phyloP scores from a whole-genome alignment of 805 yeast genomes.

The Starmerella gropengiesseri region DNA sequence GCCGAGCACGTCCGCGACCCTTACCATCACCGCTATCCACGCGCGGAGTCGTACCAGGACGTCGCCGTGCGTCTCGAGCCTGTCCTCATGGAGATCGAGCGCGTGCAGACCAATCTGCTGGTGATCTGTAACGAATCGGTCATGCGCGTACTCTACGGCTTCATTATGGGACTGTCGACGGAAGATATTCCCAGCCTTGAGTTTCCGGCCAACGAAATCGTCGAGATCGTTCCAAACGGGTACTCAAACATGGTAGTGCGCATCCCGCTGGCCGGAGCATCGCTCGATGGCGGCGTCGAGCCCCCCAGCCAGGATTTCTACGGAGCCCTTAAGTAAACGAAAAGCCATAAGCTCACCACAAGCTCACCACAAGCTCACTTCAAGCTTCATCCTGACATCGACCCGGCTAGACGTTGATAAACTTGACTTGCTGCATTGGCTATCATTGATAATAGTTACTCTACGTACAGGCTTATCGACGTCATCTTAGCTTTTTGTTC shows the following conservation, averaged over 20 bases:
- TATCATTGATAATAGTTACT: too few species aligned
- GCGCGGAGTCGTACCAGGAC: constrained; percentile 94
- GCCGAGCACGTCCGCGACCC: constrained; percentile 61
- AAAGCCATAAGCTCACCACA: too few species aligned
- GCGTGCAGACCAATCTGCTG: constrained; percentile 67
- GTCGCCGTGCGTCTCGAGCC: constrained; percentile 92
- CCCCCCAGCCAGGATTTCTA: constrained; percentile 12
- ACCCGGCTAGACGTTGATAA: too few species aligned
- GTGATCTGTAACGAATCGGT: constrained; percentile 91
- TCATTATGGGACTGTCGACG: constrained; percentile 84
- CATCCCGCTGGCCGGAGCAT: constrained; percentile 24
- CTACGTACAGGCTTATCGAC: neutral
- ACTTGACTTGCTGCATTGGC: too few species aligned
- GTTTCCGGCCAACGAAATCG: constrained; percentile 72
- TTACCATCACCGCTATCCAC: constrained; percentile 81
- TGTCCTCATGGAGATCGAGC: constrained; percentile 81
- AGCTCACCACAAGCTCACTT: too few species aligned
- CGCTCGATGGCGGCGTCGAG: constrained; percentile 23
- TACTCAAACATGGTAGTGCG: constrained; percentile 22
- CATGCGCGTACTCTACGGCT: constrained; percentile 81
- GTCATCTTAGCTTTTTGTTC: neutral
- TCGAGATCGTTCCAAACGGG: constrained; percentile 46
- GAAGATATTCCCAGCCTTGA: constrained; percentile 70
- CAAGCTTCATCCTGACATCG: too few species aligned
- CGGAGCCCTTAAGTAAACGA: too few species aligned